Percentiles rank a stretch among this genome's conserved stretches.
phyloP scores from a whole-genome alignment of 306 rosid genomes.

The Inga leiocalycina region DNA sequence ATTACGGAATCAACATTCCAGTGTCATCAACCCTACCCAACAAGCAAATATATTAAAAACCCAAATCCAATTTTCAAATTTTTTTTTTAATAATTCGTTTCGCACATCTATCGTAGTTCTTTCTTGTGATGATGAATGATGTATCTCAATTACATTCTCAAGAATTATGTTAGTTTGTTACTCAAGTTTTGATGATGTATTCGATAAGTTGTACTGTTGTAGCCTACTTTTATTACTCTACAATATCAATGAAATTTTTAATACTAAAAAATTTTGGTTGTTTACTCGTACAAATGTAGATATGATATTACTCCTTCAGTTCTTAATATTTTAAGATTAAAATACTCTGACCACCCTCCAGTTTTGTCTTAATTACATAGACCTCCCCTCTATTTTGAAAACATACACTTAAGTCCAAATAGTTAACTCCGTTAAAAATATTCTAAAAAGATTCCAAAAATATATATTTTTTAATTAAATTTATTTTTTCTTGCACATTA shows the following conservation, averaged over 20 bases:
- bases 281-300: not conserved
- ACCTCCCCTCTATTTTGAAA: too few relatives aligned
- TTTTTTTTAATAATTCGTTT: not conserved
- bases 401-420: too few relatives aligned
- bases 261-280: too few relatives aligned
- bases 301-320: not conserved
- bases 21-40: constrained; percentile 11
- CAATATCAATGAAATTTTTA: too few relatives aligned
- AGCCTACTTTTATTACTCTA: not conserved
- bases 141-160: not conserved
- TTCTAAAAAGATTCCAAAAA: too few relatives aligned
- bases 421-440: too few relatives aligned
- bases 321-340: too few relatives aligned
- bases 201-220: not conserved
- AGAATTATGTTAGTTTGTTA: not conserved
- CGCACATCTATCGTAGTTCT: not conserved
- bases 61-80: not conserved
- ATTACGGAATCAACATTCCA: constrained; percentile 27
- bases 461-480: too few relatives aligned
- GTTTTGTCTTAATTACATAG: too few relatives aligned
- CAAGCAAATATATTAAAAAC: not conserved
- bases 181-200: not conserved
- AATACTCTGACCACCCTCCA: too few relatives aligned
- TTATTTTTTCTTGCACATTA: too few relatives aligned
- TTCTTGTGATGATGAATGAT: not conserved